These are phyloP conservation scores for Lenzites betulinus DNA, from an alignment of 768 basidiomycete species.

Conservation along the genomic window DNA sequence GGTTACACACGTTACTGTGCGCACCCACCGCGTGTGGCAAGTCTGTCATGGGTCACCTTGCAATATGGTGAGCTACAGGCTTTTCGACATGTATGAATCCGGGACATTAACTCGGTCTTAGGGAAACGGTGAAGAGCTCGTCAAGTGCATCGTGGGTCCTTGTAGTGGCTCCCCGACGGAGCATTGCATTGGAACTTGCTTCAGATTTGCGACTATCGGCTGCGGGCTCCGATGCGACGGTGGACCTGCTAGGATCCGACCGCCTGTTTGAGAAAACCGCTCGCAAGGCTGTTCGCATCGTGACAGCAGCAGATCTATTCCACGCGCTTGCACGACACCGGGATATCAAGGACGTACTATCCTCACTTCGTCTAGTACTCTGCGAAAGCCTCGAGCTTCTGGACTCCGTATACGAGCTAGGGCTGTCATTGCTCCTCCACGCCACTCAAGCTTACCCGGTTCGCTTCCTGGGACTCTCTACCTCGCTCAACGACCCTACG, in stretches of 20 bases:
- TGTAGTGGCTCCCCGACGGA: conserved; percentile 61
- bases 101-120: conserved; percentile 33
- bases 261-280: conserved; percentile 39
- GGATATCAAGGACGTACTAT: conserved; percentile 27
- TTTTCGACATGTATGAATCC: neutral
- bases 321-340: conserved; percentile 40
- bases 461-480: conserved; percentile 76
- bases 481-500: conserved; percentile 76
- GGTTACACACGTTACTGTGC: conserved; percentile 68
- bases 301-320: conserved; percentile 56
- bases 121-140: conserved; percentile 54
- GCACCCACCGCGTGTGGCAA: conserved; percentile 85
- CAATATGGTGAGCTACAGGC: conserved; percentile 57
- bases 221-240: conserved; percentile 41
- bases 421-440: conserved; percentile 69
- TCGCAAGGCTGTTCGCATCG: conserved; percentile 53
- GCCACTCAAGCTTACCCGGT: conserved; percentile 61
- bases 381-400: conserved; percentile 87
- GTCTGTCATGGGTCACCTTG: conserved; percentile 66
- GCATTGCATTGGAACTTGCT: conserved; percentile 55
- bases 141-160: conserved; percentile 56
- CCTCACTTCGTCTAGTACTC: conserved; percentile 63
- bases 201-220: conserved; percentile 52
- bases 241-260: conserved; percentile 36
- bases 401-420: conserved; percentile 79